Base-by-base conservation (phyloP, 352 stramenopile genomes). In the Phytophthora kernoviae region DNA sequence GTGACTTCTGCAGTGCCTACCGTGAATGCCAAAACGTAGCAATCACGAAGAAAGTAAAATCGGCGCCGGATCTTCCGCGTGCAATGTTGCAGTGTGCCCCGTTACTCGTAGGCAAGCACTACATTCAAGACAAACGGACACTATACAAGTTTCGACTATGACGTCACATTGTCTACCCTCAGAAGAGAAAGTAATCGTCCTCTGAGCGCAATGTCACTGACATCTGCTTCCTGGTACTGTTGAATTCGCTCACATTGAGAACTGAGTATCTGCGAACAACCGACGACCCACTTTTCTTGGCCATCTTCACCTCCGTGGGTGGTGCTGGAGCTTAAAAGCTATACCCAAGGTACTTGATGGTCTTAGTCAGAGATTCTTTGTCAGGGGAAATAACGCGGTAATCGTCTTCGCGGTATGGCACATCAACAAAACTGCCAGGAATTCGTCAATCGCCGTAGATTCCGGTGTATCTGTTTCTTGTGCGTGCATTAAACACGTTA, bases 161-260 rank as follows among this genome's bases (percentile, higher is more conserved):
- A 69, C 70, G 96, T 94, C 12, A 96, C 79, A 54, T 89, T 94
- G 64, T 96, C 88, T 5, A 86, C 86, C 0, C 87, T 86, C 74
- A 90, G 4, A 93, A 40, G 1, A 88, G 62, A 24, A 83, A 84
- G 6, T 62, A 58, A 7, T 73, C 43, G 5, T 83, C 73, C 4
- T 70, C 60, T 2, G 65, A 77, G 11, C 88, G 80, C 15, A 98
- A 73, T 17, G 99, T 73, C 20, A 99, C 91, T 7, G 94, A 99
- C 97, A 99, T 99, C 54, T 97, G 77, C 77, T 99, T 99, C 24
- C 98, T 84, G 26, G 96, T 92, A 57, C 89, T 98, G 50, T 88
- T 91, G 64, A 94, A 94, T 48, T 94, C 84, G 60, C 88, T 89
- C 39, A 94, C 84, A 32, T 92, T 88, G 52, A 94, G 58, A 14